Evolutionary conservation across 2,329 filamentous ascomycete species (phyloP).

Genomic region (Fusarium zealandicum): DNA sequence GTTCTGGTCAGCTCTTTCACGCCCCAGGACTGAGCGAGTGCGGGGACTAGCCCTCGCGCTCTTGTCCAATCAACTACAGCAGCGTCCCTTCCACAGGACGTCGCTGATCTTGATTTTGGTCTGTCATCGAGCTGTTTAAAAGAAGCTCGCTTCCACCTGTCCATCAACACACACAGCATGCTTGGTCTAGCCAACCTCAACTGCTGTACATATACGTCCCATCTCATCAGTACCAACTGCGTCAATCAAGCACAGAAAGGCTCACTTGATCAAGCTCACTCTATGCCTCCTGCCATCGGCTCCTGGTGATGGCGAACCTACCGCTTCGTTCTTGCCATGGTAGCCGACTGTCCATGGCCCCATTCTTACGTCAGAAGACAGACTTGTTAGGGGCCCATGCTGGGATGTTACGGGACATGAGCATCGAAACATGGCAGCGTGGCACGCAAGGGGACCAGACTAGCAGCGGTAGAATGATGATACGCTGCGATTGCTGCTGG

Average conservation of each 20-base stretch:
- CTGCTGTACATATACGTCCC: not conserved
- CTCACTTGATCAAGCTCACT: not conserved
- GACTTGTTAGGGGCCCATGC: not conserved
- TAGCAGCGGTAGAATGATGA: not conserved
- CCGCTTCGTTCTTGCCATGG: not conserved
- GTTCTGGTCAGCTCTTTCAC: constrained; percentile 12
- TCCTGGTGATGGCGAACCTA: not conserved
- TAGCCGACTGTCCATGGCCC: not conserved
- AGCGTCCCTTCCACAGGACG: not conserved
- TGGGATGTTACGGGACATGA: constrained; percentile 1
- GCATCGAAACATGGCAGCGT: not conserved
- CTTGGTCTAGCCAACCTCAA: not conserved
- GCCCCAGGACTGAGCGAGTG: constrained; percentile 7
- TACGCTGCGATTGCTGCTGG: constrained; percentile 4
- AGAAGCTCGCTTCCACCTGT: constrained; percentile 14
- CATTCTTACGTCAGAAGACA: constrained; percentile 22
- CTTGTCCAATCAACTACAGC: not conserved
- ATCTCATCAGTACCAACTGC: not conserved
- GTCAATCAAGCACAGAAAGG: not conserved
- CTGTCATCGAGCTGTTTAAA: constrained; percentile 42
- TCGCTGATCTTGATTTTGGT: constrained; percentile 47
- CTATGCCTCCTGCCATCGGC: not conserved
- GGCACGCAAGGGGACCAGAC: not conserved
- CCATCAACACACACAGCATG: not conserved
- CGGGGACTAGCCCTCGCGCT: constrained; percentile 11